Percentiles rank a stretch among this genome's conserved stretches.
Conservation (phyloP, 2,329 filamentous ascomycete species). For the Alternaria brassicicola region DNA sequence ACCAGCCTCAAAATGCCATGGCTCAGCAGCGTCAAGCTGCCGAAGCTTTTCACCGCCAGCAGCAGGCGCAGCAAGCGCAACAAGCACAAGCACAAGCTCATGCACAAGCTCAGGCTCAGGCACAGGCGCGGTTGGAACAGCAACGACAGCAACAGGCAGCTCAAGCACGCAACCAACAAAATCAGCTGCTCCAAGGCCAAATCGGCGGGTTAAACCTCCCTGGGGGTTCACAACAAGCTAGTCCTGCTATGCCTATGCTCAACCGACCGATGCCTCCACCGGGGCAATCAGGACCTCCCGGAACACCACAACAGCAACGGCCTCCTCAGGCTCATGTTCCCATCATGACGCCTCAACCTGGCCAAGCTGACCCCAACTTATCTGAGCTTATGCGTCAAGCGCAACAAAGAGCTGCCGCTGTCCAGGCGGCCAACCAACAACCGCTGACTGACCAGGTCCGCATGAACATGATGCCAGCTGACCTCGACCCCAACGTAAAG, state of each 20-base stretch:
- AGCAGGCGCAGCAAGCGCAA: conserved; percentile 15
- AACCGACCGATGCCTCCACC: conserved; percentile 56
- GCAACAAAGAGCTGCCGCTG: conserved; percentile 42
- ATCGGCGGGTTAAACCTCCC: conserved; percentile 54
- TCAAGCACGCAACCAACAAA: conserved; percentile 37
- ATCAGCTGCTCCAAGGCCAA: conserved; percentile 39
- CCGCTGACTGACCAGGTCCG: conserved; percentile 40
- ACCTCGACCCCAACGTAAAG: conserved; percentile 38
- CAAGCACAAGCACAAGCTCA: conserved; percentile 35
- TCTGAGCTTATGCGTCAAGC: conserved; percentile 43
- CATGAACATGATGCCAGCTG: conserved; percentile 41
- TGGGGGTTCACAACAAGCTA: conserved; percentile 49
- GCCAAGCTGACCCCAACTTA: conserved; percentile 37
- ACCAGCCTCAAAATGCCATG: conserved; percentile 36
- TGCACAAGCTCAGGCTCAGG: conserved; percentile 49
- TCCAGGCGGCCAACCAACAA: conserved; percentile 33
- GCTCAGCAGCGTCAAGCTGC: conserved; percentile 41
- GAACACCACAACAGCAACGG: conserved; percentile 42
- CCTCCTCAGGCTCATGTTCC: conserved; percentile 46
- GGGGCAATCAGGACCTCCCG: conserved; percentile 48
- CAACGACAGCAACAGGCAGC: conserved; percentile 48
- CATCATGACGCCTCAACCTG: conserved; percentile 43
- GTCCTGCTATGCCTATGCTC: conserved; percentile 55
- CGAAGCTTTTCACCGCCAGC: conserved; percentile 19
- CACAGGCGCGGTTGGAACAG: conserved; percentile 38